Evolutionary conservation across 2,329 filamentous ascomycete genomes (phyloP).

Genomic region (Colletotrichum sp.): DNA sequence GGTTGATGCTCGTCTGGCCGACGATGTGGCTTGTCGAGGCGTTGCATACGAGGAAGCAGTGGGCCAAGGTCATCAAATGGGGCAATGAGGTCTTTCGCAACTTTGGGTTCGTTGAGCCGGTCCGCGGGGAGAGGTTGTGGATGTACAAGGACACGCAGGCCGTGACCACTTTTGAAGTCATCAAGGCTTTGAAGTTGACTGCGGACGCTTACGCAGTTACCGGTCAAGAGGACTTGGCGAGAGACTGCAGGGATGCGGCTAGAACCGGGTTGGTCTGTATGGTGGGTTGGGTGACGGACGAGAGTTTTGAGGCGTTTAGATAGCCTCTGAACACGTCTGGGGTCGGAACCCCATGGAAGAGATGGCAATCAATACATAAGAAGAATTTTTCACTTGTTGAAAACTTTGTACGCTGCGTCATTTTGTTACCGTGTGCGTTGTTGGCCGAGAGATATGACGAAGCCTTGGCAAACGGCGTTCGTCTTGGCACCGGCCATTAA

Average conservation of each 20-base stretch:
- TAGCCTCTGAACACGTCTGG: neutral
- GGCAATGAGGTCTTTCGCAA: slow-evolving; percentile 32
- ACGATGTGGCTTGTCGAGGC: slow-evolving; percentile 38
- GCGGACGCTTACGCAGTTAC: slow-evolving; percentile 32
- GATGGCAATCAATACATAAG: neutral
- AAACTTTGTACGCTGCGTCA: neutral
- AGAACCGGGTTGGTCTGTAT: slow-evolving; percentile 33
- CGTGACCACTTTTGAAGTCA: slow-evolving; percentile 38
- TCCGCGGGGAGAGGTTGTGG: slow-evolving; percentile 24
- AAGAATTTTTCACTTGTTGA: neutral
- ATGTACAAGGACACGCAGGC: slow-evolving; percentile 26
- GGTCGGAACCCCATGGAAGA: neutral
- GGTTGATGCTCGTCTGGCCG: slow-evolving; percentile 37
- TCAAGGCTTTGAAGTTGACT: slow-evolving; percentile 32
- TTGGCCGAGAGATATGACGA: neutral
- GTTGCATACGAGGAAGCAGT: slow-evolving; percentile 33
- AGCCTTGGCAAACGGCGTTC: neutral
- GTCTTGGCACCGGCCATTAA: slow-evolving; percentile 2
- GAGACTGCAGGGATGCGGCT: slow-evolving; percentile 29
- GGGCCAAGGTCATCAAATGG: slow-evolving; percentile 34
- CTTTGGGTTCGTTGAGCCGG: slow-evolving; percentile 33
- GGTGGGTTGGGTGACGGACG: slow-evolving; percentile 34
- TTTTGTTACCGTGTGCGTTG: neutral
- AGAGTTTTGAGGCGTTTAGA: slow-evolving; percentile 12
- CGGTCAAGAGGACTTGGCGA: slow-evolving; percentile 28